These are phyloP conservation scores for Ganoderma sinense DNA, from an alignment of 1,284 basidiomycete genomes.

Conservation along the genomic window DNA sequence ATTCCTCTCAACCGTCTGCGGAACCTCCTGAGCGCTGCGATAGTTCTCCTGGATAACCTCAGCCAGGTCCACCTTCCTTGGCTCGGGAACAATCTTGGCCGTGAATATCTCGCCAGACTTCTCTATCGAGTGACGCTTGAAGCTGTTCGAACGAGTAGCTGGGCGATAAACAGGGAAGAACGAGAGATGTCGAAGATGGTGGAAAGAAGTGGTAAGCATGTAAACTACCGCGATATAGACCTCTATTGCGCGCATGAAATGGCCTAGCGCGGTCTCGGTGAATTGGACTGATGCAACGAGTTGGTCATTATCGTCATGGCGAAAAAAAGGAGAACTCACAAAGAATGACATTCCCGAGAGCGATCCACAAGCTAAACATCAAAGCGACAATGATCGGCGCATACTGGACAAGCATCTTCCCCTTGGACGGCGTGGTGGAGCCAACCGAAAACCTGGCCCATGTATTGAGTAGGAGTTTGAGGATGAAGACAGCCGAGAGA, in stretches of 20 bases:
- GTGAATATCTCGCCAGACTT: slow-evolving; percentile 12
- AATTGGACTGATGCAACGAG: slow-evolving; percentile 59
- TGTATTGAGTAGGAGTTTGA: slow-evolving; percentile 69
- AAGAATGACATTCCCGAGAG: slow-evolving; percentile 61
- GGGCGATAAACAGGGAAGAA: slow-evolving; percentile 26
- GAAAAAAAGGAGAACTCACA: slow-evolving; percentile 52
- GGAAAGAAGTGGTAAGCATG: slow-evolving; percentile 60
- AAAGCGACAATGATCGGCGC: slow-evolving; percentile 60
- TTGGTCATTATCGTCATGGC: not conserved
- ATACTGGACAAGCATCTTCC: slow-evolving; percentile 57
- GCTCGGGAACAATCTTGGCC: not conserved
- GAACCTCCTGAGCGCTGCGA: slow-evolving; percentile 22
- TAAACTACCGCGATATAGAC: slow-evolving; percentile 70
- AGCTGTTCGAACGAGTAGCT: slow-evolving; percentile 4
- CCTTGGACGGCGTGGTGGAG: slow-evolving; percentile 44
- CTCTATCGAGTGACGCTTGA: slow-evolving; percentile 21
- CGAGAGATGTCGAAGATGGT: slow-evolving; percentile 40
- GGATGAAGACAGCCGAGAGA: slow-evolving; percentile 62
- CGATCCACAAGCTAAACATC: slow-evolving; percentile 58
- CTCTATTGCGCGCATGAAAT: slow-evolving; percentile 72
- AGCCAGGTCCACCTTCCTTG: slow-evolving; percentile 16
- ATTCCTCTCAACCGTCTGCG: slow-evolving; percentile 22
- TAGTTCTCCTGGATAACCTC: slow-evolving; percentile 24
- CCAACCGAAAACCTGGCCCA: slow-evolving; percentile 43
- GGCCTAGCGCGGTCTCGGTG: slow-evolving; percentile 73